Conservation (phyloP, 495 filamentous ascomycete species). For the Penicillium manginii region DNA sequence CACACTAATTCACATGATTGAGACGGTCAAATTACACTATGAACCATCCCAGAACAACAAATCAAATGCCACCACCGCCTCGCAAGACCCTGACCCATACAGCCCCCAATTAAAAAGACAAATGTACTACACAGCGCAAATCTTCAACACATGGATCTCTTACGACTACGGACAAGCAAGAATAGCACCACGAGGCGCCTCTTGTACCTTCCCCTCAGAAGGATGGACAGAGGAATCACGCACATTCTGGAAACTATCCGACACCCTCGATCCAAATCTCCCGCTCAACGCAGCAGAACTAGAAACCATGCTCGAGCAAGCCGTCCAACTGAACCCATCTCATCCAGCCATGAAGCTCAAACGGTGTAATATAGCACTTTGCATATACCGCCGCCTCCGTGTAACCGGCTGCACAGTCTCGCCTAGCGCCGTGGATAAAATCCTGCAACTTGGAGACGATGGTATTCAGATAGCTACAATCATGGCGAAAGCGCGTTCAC, state of each 20-base stretch:
- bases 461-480: not conserved
- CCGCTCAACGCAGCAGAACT: constrained; percentile 5
- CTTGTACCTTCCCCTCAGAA: constrained; percentile 2
- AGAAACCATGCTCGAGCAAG: constrained; percentile 6
- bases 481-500: constrained; percentile 15
- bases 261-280: constrained; percentile 19
- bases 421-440: not conserved
- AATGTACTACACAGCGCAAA: not conserved
- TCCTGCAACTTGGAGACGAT: not conserved
- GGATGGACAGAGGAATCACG: not conserved
- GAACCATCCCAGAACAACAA: not conserved
- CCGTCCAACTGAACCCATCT: constrained; percentile 2
- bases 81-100: not conserved
- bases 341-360: constrained; percentile 14
- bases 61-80: not conserved
- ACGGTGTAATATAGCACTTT: constrained; percentile 14
- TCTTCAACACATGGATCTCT: constrained; percentile 26
- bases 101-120: not conserved
- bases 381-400: constrained; percentile 25
- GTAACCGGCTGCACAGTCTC: not conserved
- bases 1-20: constrained; percentile 45
- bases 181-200: constrained; percentile 10
- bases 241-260: constrained; percentile 21
- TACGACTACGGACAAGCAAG: constrained; percentile 24
- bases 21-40: constrained; percentile 26